Percentiles rank a stretch among this genome's conserved stretches.
phyloP scores from a whole-genome alignment of 305 asterid genomes.

The Solanum hybrid region DNA sequence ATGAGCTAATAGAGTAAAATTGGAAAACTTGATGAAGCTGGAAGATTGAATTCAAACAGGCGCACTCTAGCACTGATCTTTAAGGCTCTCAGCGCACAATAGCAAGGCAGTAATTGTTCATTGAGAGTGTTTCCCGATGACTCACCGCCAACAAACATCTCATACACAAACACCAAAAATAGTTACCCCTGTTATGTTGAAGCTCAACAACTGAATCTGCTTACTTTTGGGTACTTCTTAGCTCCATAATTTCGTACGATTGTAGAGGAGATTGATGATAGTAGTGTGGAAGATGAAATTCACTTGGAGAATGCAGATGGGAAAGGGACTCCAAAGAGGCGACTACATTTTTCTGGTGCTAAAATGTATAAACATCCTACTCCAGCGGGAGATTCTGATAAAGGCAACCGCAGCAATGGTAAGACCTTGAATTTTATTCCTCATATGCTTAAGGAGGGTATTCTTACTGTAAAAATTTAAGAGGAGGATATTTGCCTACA shows the following conservation, averaged over 20 bases:
- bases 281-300: not conserved
- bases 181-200: not conserved
- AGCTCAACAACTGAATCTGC: not conserved
- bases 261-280: not conserved
- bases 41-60: too few species aligned
- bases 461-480: too few species aligned
- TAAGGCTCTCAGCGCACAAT: too few species aligned
- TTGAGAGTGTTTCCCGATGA: too few species aligned
- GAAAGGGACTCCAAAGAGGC: not conserved
- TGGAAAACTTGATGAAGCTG: too few species aligned
- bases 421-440: not conserved
- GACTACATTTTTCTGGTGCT: not conserved
- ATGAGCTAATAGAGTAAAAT: too few species aligned
- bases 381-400: not conserved
- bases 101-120: too few species aligned
- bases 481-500: not conserved
- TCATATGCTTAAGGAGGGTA: not conserved
- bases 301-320: not conserved
- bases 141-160: too few species aligned
- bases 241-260: not conserved
- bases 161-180: too few species aligned
- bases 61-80: too few species aligned
- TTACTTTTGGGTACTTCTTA: not conserved
- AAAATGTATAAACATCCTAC: not conserved
- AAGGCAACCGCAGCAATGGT: not conserved